These are phyloP conservation scores for Aspergillus calidoustus DNA, from an alignment of 2,329 filamentous ascomycete genomes.

Conservation along the genomic window DNA sequence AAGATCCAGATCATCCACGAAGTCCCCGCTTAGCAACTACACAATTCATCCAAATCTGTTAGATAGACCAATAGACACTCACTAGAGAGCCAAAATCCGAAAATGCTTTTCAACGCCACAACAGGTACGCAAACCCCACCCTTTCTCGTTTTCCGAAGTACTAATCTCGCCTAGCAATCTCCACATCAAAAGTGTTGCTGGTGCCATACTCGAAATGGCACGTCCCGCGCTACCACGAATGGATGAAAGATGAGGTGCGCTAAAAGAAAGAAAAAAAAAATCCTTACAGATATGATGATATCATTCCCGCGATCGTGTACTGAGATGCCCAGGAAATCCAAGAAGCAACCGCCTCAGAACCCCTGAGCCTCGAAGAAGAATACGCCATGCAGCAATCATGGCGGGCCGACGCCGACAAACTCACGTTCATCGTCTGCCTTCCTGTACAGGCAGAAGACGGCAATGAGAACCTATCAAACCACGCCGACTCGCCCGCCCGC, in stretches of 20 bases:
- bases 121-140: conserved; percentile 32
- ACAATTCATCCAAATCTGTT: background rate
- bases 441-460: conserved; percentile 34
- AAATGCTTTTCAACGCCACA: conserved; percentile 42
- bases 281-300: no score
- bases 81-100: background rate
- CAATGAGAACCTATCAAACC: conserved; percentile 30
- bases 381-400: conserved; percentile 89
- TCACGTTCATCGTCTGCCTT: conserved; percentile 86
- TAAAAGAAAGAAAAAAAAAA: no score
- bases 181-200: conserved; percentile 69
- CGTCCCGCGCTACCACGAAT: conserved; percentile 80
- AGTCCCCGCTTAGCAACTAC: background rate
- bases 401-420: conserved; percentile 79
- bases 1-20: background rate
- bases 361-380: conserved; percentile 78
- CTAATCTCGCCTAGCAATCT: conserved; percentile 60
- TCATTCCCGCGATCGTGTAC: no score
- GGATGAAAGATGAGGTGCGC: conserved; percentile 81
- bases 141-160: background rate
- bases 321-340: conserved; percentile 63
- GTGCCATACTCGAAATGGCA: conserved; percentile 85
- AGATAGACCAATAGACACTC: background rate
- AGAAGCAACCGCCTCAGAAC: conserved; percentile 84
- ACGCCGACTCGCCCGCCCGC: conserved; percentile 57